Evolutionary conservation across 495 filamentous ascomycete species (phyloP), one percentile per base, ranked within the genome.

Genomic region (Cercophora samala): DNA sequence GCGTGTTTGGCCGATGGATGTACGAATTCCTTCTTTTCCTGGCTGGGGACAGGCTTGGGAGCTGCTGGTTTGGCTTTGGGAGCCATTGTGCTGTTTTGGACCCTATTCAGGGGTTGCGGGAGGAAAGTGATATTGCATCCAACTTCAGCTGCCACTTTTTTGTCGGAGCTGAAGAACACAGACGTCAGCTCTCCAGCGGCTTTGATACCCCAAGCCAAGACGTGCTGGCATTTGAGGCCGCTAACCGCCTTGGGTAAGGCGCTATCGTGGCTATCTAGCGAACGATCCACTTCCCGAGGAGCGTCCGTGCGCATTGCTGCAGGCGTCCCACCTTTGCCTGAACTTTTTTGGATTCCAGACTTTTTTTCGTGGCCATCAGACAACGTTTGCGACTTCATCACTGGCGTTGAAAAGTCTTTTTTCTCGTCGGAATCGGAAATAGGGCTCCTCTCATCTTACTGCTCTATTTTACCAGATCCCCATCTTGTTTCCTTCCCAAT

Each of bases 1-100:
- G 80, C 82, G 69, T 84, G 82, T 42, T 77, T 77, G 22, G 80
- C 79, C 25, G 67, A 68, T 15, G 82, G 80, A 68, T 83, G 81
- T 51, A 81, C 76, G 25, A 76, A 82, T 32, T 74, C 67, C 56
- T 60, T 61, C 60, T 73, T 76, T 22, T 65, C 60, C 51, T 63
- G 61, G 51, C 67, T 71, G 54, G 66, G 61, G 2, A 72, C 72
- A 58, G 32, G 9, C 52, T 66, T 63, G 25, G 8, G 37, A 46
- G 63, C 46, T 46, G 69, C 29, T 19, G 65, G 59, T 56, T 66
- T 58, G 58, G 25, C 53, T 58, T 53, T 75, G 74, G 81, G 70
- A 54, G 72, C 59, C 72, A 75, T 74, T 37, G 42, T 63, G 18
- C 23, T 22, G 13, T 46, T 29, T 6, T 67, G 32, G 21, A 29